Evolutionary conservation across 2,329 filamentous ascomycete genomes (phyloP), one percentile per base, ranked within the genome.

Genomic region (Ophiostoma quercus): DNA sequence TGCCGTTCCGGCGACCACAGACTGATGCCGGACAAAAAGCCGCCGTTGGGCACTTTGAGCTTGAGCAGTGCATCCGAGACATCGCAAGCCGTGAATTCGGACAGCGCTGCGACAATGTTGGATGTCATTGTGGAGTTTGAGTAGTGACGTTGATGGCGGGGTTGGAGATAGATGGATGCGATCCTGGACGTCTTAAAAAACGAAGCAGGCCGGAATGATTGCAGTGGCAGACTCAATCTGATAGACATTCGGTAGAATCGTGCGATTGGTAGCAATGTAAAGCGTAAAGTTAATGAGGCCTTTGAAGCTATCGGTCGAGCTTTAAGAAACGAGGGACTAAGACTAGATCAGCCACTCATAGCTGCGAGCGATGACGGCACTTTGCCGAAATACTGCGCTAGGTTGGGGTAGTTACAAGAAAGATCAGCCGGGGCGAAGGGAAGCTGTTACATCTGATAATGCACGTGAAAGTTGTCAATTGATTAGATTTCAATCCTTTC

Each of bases 1-100:
- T 85, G 83, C 54, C 81, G 80, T 67, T 80, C 76, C 1, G 84
- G 84, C 2, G 84, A 86, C 79, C 80, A 86, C 80, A 87, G 83
- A 34, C 81, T 83, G 66, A 87, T 77, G 14, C 84, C 83, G 2
- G 82, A 79, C 1, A 87, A 78, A 75, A 86, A 87, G 62, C 84
- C 84, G 72, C 84, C 84, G 73, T 84, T 77, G 71, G 76, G 79
- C 68, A 78, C 76, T 62, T 80, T 79, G 62, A 86, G 78, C 75
- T 85, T 85, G 72, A 79, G 79, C 1, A 86, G 79, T 0, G 83
- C 84, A 72, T 85, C 84, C 63, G 83, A 82, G 57, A 85, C 81
- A 73, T 84, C 83, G 75, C 80, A 79, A 76, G 78, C 76, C 14
- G 78, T 78, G 71, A 76, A 80, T n/a, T 76, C 73, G 25, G 75